Base-by-base conservation (phyloP, 73 alveolate genomes). In the Uronychia binucleata region DNA sequence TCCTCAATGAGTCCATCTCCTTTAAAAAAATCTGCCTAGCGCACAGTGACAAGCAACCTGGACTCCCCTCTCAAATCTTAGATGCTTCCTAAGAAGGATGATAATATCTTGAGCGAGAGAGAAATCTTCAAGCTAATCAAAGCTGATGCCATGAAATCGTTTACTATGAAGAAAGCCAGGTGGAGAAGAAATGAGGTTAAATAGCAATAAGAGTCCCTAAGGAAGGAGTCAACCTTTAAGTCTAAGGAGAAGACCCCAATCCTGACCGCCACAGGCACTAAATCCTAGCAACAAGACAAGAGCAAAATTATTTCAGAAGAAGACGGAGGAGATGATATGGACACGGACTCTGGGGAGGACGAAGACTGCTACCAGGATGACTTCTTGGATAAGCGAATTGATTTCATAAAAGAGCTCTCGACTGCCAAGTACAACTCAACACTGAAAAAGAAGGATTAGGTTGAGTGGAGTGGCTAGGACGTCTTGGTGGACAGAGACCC, bases 401-500 rank as follows among this genome's bases (percentile, higher is more conserved):
- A 81, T 46, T 26, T 59, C 33, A 33, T 25, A 0, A 27, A 33
- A 33, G 77, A 83, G 19, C 80, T 90, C 33, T 0, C 1, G 19
- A 76, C 80, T 27, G 84, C 84, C 33, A 85, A 32, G 28, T 1
- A 46, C 25, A 11, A 28, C 0, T 91, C 88, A 28, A 8, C 30
- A 11, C 58, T 26, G 11, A 46, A 58, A 30, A 80, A 77, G 58
- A 81, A 31, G 28, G 82, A 46, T 31, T n/a, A 57, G 25, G 79
- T 74, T 14, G 93, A 86, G 77, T 90, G 93, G 96, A 31, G 85
- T 1, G 93, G 93, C 29, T 86, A 90, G 46, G 96, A 90, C 34
- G 79, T 90, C 26, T 30, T 84, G 75, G 31, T 83, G 13, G 80
- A 59, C 26, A 28, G 58, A 26, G 93, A 90, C 75, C 96, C 93